These are phyloP conservation scores for Populus hybrid DNA, from an alignment of 441 rosid genomes.

Conservation along the genomic window DNA sequence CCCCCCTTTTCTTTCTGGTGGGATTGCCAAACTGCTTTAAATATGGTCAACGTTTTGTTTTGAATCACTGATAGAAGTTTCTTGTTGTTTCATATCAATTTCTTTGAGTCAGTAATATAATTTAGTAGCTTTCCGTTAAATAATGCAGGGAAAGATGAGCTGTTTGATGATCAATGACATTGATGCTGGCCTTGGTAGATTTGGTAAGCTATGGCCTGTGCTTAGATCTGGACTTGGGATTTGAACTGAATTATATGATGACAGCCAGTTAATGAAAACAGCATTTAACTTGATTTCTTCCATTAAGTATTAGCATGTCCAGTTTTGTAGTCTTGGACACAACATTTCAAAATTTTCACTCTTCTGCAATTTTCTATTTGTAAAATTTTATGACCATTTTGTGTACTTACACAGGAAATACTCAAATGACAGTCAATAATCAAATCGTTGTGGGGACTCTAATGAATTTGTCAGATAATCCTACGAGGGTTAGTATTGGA, in stretches of 20 bases:
- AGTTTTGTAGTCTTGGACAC: neutral
- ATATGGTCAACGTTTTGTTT: neutral
- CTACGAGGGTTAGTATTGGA: conserved; percentile 93
- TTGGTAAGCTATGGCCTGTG: conserved; percentile 54
- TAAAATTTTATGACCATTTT: conserved; percentile 7
- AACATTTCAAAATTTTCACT: neutral
- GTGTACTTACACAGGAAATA: conserved; percentile 52
- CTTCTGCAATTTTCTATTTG: neutral
- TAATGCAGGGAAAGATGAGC: conserved; percentile 91
- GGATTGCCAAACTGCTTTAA: neutral
- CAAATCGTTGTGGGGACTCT: conserved; percentile 94
- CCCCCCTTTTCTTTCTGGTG: neutral
- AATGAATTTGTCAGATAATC: conserved; percentile 93
- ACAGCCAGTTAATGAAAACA: neutral
- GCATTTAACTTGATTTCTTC: neutral
- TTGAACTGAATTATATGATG: neutral
- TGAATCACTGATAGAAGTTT: conserved; percentile 1
- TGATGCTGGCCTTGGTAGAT: conserved; percentile 98
- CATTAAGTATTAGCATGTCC: neutral
- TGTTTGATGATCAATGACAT: conserved; percentile 95
- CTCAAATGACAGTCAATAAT: conserved; percentile 94
- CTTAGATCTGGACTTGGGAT: conserved; percentile 6
- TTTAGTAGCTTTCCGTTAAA: conserved; percentile 16
- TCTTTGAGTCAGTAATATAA: conserved; percentile 13
- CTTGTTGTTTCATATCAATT: conserved; percentile 7